Conservation (phyloP, 2,329 filamentous ascomycete species). For the Ciborinia camelliae region DNA sequence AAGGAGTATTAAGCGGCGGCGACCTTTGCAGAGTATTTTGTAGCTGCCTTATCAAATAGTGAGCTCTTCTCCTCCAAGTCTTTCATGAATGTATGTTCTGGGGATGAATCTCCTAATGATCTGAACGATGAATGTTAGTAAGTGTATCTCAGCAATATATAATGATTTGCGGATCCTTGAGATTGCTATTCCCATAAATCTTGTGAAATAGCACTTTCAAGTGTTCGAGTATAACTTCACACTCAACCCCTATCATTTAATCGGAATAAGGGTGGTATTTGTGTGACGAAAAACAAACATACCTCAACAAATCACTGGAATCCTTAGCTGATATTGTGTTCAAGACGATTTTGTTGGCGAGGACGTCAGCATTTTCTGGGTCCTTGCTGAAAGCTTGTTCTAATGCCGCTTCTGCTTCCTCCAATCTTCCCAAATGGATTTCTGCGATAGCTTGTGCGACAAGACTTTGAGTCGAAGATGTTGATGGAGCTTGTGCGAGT, state of each 20-base stretch:
- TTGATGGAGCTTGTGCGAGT: conserved; percentile 80
- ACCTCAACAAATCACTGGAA: conserved; percentile 58
- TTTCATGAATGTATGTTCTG: conserved; percentile 65
- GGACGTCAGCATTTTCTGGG: conserved; percentile 65
- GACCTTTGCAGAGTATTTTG: conserved; percentile 85
- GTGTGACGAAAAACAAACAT: conserved; percentile 38
- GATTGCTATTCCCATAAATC: background rate
- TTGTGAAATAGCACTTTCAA: background rate
- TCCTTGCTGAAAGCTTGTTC: conserved; percentile 76
- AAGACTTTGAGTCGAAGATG: conserved; percentile 70
- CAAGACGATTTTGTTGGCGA: conserved; percentile 81
- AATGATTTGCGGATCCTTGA: background rate
- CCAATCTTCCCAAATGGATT: conserved; percentile 80
- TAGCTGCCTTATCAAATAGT: conserved; percentile 81
- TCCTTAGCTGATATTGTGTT: conserved; percentile 74
- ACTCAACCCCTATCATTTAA: background rate
- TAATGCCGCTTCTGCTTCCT: conserved; percentile 84
- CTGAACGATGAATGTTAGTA: conserved; percentile 38
- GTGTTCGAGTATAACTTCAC: background rate
- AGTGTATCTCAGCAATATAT: conserved; percentile 15
- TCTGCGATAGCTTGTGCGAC: conserved; percentile 89
- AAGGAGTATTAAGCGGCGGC: conserved; percentile 26
- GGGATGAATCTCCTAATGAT: conserved; percentile 54
- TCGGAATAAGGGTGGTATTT: background rate
- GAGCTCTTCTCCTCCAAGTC: conserved; percentile 82